Evolutionary conservation across 768 basidiomycete genomes (phyloP), one percentile per base, ranked within the genome.

Genomic region (Boletus reticuloceps): DNA sequence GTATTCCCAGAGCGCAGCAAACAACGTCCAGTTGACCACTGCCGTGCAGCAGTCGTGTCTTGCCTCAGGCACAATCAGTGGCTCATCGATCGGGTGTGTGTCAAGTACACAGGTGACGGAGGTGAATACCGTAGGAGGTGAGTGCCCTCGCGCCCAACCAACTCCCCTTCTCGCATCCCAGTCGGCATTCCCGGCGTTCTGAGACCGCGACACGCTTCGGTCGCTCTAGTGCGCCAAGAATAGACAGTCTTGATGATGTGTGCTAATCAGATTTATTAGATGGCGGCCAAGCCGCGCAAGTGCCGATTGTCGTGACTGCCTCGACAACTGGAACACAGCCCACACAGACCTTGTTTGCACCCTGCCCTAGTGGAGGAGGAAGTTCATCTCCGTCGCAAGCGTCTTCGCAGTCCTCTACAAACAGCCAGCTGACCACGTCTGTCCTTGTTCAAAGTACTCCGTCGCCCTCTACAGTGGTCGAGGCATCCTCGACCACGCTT

Each of bases 331-430:
- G 60, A 25, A 62, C 73, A 19, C 51, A 55, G 9, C 66, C 70
- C 9, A 70, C 71, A 5, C 58, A 67, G 34, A 82, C 81, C 8
- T 61, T 81, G 37, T 81, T 74, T 54, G 75, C 74, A 8, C 58
- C 78, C 17, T 77, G 75, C 34, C 67, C 72, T 39, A 61, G 63
- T 10, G 63, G 58, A n/a, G 64, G 58, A 42, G 49, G 17, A 34
- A 57, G 42, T 10, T 54, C 61, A 9, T 40, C 65, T 46, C 2
- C 61, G 13, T 6, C 51, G 3, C 54, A 56, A 56, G 25, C 63
- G 9, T 16, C 54, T 40, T 22, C 36, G 31, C 34, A 53, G 43
- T 11, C 55, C 44, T n/a, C 59, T 39, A 20, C 59, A 38, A 25
- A 54, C 29, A 48, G 54, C 36, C 47, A 62, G 5, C 27, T 63